Conservation (phyloP, 768 basidiomycete genomes). For the Lactarius psammicola region DNA sequence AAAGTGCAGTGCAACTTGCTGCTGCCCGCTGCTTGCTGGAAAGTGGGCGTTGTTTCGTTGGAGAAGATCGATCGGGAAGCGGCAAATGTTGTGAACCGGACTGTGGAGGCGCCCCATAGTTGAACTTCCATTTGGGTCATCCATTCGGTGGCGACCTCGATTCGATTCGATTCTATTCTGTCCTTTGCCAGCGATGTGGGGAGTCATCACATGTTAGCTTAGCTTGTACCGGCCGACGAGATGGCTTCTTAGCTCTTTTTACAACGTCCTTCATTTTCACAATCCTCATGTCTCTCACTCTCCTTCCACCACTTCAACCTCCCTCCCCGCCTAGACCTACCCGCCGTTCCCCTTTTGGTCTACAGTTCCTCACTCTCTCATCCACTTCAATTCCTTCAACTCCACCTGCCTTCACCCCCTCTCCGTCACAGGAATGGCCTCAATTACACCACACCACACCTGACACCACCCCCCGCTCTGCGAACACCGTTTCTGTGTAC, state of each 20-base stretch:
- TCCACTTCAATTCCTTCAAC: conserved; percentile 18
- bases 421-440: conserved; percentile 5
- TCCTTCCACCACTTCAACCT: conserved; percentile 17
- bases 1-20: background rate
- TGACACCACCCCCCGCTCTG: conserved; percentile 7
- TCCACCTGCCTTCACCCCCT: background rate
- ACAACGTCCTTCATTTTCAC: background rate
- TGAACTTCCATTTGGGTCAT: background rate
- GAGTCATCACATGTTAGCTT: background rate
- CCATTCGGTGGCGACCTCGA: background rate
- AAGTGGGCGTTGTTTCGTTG: background rate
- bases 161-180: background rate
- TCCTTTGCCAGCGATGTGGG: background rate
- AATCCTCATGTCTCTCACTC: conserved; percentile 20
- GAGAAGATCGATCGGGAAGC: background rate
- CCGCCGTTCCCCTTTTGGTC: conserved; percentile 14
- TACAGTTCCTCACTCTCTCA: conserved; percentile 18
- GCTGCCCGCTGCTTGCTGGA: background rate
- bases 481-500: conserved; percentile 14
- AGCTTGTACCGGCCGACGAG: background rate
- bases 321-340: conserved; percentile 17
- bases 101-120: background rate
- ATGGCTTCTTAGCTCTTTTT: background rate
- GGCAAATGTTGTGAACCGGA: background rate
- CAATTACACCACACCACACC: conserved; percentile 20